A percentile compares a stretch with the other conserved stretches of the same genome.
These are phyloP conservation scores for Chaetoscypha palmicola DNA, from an alignment of 2,329 filamentous ascomycete species.

Conservation along the genomic window DNA sequence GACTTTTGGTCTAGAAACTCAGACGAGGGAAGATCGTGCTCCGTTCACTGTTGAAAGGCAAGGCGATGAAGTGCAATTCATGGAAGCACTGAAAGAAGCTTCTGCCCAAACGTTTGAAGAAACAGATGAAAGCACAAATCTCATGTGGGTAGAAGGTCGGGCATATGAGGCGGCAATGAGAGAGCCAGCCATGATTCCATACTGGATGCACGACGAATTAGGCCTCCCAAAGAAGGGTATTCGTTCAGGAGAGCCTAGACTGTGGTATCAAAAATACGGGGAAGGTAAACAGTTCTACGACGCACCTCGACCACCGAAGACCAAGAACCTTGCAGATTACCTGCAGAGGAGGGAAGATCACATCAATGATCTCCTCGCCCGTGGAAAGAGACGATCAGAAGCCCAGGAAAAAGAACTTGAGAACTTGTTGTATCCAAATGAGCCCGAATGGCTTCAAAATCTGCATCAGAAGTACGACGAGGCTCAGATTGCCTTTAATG, in stretches of 20 bases:
- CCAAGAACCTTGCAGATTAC: constrained; percentile 2
- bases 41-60: constrained; percentile 20
- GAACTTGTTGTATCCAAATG: background rate
- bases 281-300: background rate
- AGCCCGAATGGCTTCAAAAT: background rate
- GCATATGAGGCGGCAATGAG: constrained; percentile 22
- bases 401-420: background rate
- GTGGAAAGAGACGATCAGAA: background rate
- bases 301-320: background rate
- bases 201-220: constrained; percentile 22
- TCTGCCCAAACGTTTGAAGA: constrained; percentile 12
- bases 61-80: constrained; percentile 18
- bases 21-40: constrained; percentile 21
- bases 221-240: constrained; percentile 18
- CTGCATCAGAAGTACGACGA: background rate
- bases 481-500: background rate
- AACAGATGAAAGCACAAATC: constrained; percentile 17
- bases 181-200: constrained; percentile 22
- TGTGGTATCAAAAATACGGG: constrained; percentile 11
- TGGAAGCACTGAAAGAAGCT: constrained; percentile 16
- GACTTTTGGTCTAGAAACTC: constrained; percentile 7
- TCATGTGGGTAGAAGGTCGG: constrained; percentile 18
- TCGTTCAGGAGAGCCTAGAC: constrained; percentile 4
- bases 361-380: constrained; percentile 6
- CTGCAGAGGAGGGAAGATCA: constrained; percentile 1